These are phyloP conservation scores for Oenanthe sinensis DNA, from an alignment of 129 eudicot genomes.

Conservation along the genomic window DNA sequence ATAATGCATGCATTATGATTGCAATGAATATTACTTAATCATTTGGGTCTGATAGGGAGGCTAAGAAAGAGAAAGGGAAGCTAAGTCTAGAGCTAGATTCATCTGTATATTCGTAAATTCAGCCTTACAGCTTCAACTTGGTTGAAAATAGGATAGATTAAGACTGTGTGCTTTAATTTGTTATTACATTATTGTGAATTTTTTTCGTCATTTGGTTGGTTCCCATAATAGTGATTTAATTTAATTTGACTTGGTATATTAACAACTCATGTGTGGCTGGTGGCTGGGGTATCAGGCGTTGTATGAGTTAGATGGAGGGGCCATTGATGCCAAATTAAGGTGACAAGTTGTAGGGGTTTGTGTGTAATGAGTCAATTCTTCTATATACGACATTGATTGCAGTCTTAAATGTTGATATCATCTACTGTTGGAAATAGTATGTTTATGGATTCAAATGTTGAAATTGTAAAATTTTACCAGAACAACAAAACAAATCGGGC, in stretches of 20 bases:
- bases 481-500: background rate
- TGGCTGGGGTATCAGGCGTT: constrained; percentile 6
- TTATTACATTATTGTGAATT: constrained; percentile 5
- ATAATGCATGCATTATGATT: constrained; percentile 3
- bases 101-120: constrained; percentile 12
- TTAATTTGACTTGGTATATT: constrained; percentile 3
- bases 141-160: background rate
- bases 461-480: background rate
- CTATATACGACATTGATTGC: background rate
- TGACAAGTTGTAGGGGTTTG: constrained; percentile 1
- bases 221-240: background rate
- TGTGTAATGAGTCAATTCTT: background rate
- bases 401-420: background rate
- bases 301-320: background rate
- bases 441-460: background rate
- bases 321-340: constrained; percentile 14
- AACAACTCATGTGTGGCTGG: background rate
- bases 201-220: constrained; percentile 7
- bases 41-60: background rate
- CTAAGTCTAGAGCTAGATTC: constrained; percentile 6
- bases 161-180: constrained; percentile 7
- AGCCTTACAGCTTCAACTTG: constrained; percentile 9
- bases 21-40: background rate
- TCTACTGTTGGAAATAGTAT: background rate
- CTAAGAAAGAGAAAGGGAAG: constrained; percentile 4